A percentile compares a stretch with the other conserved stretches of the same genome.
phyloP scores from a whole-genome alignment of 768 basidiomycete genomes.

The Termitomyces bulborhizus region DNA sequence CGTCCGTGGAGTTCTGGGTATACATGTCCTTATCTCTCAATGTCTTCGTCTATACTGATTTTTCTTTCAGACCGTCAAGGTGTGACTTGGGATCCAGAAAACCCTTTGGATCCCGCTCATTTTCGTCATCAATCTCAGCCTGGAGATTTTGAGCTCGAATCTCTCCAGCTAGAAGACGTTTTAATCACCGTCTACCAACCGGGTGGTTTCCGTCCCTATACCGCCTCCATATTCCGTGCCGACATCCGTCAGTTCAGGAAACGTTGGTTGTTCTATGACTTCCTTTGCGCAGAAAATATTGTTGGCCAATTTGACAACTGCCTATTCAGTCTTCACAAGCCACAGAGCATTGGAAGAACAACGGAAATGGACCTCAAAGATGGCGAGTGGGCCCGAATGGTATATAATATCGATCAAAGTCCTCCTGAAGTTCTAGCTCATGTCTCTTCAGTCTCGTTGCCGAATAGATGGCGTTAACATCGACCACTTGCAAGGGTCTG shows the following conservation, averaged over 20 bases:
- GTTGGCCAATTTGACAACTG: conserved; percentile 99
- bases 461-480: conserved; percentile 96
- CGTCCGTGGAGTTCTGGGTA: conserved; percentile 89
- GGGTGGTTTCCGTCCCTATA: conserved; percentile 85
- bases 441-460: conserved; percentile 68
- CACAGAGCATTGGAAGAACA: conserved; percentile 91
- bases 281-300: conserved; percentile 89
- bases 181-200: conserved; percentile 95
- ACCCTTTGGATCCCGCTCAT: conserved; percentile 71
- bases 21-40: conserved; percentile 17
- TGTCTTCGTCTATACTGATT: background rate
- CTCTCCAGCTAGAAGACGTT: conserved; percentile 86
- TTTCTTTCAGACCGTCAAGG: conserved; percentile 71
- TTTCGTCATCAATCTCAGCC: conserved; percentile 70
- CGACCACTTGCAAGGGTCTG: conserved; percentile 87
- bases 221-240: conserved; percentile 89
- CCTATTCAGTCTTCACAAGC: conserved; percentile 90
- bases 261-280: conserved; percentile 94
- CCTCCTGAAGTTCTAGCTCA: background rate
- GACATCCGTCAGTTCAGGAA: conserved; percentile 81
- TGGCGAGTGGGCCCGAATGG: conserved; percentile 86
- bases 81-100: conserved; percentile 79
- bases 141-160: conserved; percentile 91
- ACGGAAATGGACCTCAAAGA: conserved; percentile 81
- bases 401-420: conserved; percentile 26